Conservation (phyloP, 352 stramenopile species). For the Phytopythium aichiense region DNA sequence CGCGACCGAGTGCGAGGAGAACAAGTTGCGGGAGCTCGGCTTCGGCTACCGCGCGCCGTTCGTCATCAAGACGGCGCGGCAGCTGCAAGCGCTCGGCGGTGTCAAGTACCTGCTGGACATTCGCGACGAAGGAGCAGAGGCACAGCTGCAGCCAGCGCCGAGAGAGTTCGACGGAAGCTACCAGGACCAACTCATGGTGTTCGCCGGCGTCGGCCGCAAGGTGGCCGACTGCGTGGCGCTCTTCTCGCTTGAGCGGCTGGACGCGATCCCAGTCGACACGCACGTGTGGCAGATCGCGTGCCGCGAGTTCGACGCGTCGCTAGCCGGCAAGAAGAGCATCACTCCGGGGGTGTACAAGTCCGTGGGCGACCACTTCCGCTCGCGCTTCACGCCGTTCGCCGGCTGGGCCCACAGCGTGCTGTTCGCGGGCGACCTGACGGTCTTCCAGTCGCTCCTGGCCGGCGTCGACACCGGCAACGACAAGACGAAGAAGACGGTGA, state of each 20-base stretch:
- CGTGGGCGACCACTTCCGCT: constrained; percentile 93
- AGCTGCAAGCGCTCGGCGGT: constrained; percentile 62
- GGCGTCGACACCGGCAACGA: neutral
- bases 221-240: constrained; percentile 97
- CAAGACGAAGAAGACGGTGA: neutral
- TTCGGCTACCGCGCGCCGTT: constrained; percentile 91
- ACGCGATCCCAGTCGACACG: constrained; percentile 95
- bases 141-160: neutral
- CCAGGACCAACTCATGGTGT: constrained; percentile 58
- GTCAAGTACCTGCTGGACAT: constrained; percentile 57
- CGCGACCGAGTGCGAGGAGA: constrained; percentile 59
- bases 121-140: constrained; percentile 19
- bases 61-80: constrained; percentile 77
- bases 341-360: constrained; percentile 81
- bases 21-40: constrained; percentile 76
- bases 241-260: constrained; percentile 92
- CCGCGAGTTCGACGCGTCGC: constrained; percentile 59
- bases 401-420: constrained; percentile 91
- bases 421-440: constrained; percentile 44
- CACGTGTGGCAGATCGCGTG: constrained; percentile 97
- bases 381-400: constrained; percentile 83
- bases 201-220: constrained; percentile 90
- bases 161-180: constrained; percentile 24
- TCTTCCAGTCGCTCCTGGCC: constrained; percentile 27
- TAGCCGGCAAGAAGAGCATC: constrained; percentile 58